Base-by-base conservation (phyloP, 148 eudicot genomes). In the Fagopyrum tataricum region DNA sequence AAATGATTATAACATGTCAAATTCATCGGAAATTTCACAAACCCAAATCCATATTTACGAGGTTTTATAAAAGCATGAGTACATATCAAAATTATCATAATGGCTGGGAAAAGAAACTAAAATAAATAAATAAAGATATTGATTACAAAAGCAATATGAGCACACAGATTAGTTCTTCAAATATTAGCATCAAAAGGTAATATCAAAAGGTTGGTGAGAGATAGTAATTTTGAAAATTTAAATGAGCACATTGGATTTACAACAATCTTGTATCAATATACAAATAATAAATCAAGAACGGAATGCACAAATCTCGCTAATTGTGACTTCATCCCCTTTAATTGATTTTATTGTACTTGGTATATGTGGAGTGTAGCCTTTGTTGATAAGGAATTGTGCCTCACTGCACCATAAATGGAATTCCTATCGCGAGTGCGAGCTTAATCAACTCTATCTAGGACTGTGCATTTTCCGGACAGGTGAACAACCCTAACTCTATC, bases 361-460 rank as follows among this genome's bases (percentile, higher is more conserved):
- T 90, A 93, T 20, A 90, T 83, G 70, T 90, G 83, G 44, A 93
- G 81, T 67, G 74, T 87, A 78, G 89, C 84, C 78, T 81, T 83
- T 13, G 89, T 87, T 26, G 37, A 31, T 31, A 31, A 31, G 37
- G 37, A 31, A 31, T 3, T 31, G 37, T 31, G 37, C 37, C 37
- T 31, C 37, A 31, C 37, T 31, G 37, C 37, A 31, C 37, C 2
- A 31, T 31, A 31, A 31, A 31, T 31, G 37, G 2, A 31, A 31
- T 31, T 31, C 37, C 37, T 31, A 31, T 31, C 37, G 2, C 37
- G 37, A 31, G 37, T 31, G 1, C 37, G 2, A 31, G 37, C 37
- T 31, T 31, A 31, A 31, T 31, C 37, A 31, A 3, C 37, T 31
- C 37, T 31, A n/a, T n/a, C n/a, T n/a, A n/a, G n/a, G n/a, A n/a